phyloP scores from a whole-genome alignment of 768 basidiomycete genomes.

The Naematelia encephala region DNA sequence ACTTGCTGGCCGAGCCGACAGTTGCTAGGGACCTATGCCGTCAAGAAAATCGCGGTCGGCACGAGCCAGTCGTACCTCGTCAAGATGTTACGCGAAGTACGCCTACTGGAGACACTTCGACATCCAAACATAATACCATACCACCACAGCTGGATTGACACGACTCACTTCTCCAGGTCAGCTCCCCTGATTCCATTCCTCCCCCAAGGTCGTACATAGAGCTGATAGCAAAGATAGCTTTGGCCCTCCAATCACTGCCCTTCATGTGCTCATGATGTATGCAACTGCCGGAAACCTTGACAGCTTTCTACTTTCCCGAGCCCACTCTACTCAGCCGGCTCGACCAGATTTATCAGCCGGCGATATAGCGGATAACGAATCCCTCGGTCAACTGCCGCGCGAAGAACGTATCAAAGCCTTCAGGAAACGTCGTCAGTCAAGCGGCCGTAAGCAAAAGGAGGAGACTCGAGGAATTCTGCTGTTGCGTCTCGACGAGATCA shows the following conservation, averaged over 20 bases:
- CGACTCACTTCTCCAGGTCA: constrained; percentile 67
- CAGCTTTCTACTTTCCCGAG: constrained; percentile 44
- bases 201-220: not conserved
- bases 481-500: constrained; percentile 77
- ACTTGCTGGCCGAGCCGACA: too few species aligned
- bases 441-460: constrained; percentile 18
- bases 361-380: constrained; percentile 33
- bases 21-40: constrained; percentile 62
- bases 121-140: constrained; percentile 94
- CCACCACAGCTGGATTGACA: constrained; percentile 92
- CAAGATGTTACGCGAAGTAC: constrained; percentile 78
- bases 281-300: constrained; percentile 52
- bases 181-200: not conserved
- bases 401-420: constrained; percentile 43
- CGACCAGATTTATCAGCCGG: constrained; percentile 25
- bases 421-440: constrained; percentile 30
- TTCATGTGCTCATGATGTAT: constrained; percentile 59
- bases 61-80: constrained; percentile 81
- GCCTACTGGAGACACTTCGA: constrained; percentile 75
- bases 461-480: constrained; percentile 65
- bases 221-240: constrained; percentile 55
- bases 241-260: constrained; percentile 78
- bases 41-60: constrained; percentile 95
- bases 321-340: constrained; percentile 24
- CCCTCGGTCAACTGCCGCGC: constrained; percentile 24